Base-by-base conservation (phyloP, 2,329 filamentous ascomycete genomes). In the Fusarium sp. region DNA sequence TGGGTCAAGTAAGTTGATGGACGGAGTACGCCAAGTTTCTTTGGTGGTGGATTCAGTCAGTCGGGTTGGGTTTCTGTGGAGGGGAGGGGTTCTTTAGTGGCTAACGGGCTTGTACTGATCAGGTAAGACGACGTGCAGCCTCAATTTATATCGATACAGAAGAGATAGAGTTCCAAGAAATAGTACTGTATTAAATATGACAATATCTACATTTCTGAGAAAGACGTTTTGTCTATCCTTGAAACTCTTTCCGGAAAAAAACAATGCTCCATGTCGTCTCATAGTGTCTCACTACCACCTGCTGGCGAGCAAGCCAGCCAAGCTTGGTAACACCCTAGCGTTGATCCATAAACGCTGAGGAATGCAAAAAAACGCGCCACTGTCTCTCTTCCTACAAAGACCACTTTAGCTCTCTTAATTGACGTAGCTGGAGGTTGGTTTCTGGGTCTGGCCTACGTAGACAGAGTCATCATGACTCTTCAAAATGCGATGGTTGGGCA, bases 311-410 rank as follows among this genome's bases (percentile, higher is more conserved):
- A 70, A 70, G 51, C 67, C 67, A 70, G 67, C 67, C 67, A 51
- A 70, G 67, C 53, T 68, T 56, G 62, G 54, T 52, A 42, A 70
- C 62, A 58, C 62, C 49, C 26, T 62, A 51, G 57, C 28, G 67
- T 46, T 64, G 67, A 70, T 70, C 67, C 67, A 50, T 70, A 50
- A 41, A 37, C 23, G 9, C 31, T 57, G 62, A 57, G 67, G 67
- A 70, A 70, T 70, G 67, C 31, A 52, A 49, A 59, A 52, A 49
- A 59, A 40, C 45, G 23, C 62, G 67, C 67, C 67, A 70, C 62
- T 63, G 66, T 62, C 45, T 62, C 51, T 47, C 18, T 49, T 12
- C 16, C 12, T 34, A 11, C 16, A 31, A 45, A 34, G 30, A 55
- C 28, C 57, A 55, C 62, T 52, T 54, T 52, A 47, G 30, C 10